These are phyloP conservation scores for Zopfia rhizophila DNA, from an alignment of 2,329 filamentous ascomycete species.

Conservation along the genomic window DNA sequence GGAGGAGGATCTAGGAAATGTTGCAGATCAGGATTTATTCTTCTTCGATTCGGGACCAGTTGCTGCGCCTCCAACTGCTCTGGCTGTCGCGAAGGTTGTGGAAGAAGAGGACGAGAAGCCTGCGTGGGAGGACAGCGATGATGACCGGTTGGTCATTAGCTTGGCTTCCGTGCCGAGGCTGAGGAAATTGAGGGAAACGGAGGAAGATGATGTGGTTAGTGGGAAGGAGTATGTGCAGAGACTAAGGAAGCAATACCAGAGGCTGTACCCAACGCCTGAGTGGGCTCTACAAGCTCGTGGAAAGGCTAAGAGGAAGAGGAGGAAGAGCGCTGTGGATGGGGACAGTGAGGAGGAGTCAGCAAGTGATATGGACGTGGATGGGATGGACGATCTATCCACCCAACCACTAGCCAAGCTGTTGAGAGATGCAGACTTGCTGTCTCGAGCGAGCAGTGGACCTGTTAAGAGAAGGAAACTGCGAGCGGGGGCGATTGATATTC, in stretches of 20 bases:
- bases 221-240: slow-evolving; percentile 86
- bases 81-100: slow-evolving; percentile 51
- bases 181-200: slow-evolving; percentile 82
- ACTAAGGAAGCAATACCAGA: slow-evolving; percentile 79
- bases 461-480: slow-evolving; percentile 76
- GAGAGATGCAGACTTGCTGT: slow-evolving; percentile 76
- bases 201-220: slow-evolving; percentile 85
- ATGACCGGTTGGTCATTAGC: slow-evolving; percentile 86
- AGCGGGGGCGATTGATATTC: slow-evolving; percentile 89
- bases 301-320: slow-evolving; percentile 58
- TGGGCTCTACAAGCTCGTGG: slow-evolving; percentile 65
- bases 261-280: slow-evolving; percentile 69
- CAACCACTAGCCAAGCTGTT: slow-evolving; percentile 84
- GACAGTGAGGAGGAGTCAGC: slow-evolving; percentile 61
- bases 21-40: slow-evolving; percentile 86
- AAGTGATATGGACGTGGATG: slow-evolving; percentile 64
- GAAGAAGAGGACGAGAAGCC: slow-evolving; percentile 59
- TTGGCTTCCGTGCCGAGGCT: slow-evolving; percentile 78
- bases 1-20: slow-evolving; percentile 65
- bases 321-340: slow-evolving; percentile 53
- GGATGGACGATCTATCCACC: slow-evolving; percentile 64
- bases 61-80: slow-evolving; percentile 53
- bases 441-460: slow-evolving; percentile 58
- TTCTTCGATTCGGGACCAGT: slow-evolving; percentile 76
- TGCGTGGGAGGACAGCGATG: slow-evolving; percentile 95